A percentile compares a stretch with the other conserved stretches of the same genome.
Conservation (phyloP, 2,329 filamentous ascomycete genomes). For the Aureobasidium sp. region DNA sequence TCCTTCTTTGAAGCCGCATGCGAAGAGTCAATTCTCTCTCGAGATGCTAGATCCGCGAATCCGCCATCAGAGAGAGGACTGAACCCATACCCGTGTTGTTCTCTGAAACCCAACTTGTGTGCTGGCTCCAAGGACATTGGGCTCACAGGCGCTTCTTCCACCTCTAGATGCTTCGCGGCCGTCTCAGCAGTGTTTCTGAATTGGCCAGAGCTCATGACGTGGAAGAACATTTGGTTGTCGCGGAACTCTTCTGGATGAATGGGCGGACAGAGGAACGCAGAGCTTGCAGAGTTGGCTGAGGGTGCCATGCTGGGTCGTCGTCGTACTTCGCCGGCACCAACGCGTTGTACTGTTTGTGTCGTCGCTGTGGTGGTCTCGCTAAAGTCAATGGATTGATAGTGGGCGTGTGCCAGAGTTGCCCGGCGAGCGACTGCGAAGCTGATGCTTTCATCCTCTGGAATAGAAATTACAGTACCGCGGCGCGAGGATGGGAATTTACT, state of each 20-base stretch:
- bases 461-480: neutral
- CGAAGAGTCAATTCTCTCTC: neutral
- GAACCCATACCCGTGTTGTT: neutral
- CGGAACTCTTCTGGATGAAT: neutral
- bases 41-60: neutral
- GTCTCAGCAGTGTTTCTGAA: conserved; percentile 1
- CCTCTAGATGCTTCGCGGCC: neutral
- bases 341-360: neutral
- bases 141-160: conserved; percentile 1
- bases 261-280: conserved; percentile 3
- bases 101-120: neutral
- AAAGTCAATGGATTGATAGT: neutral
- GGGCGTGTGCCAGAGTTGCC: neutral
- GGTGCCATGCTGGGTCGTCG: conserved; percentile 7
- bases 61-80: neutral
- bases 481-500: neutral
- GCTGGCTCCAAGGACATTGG: neutral
- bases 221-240: conserved; percentile 1
- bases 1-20: neutral
- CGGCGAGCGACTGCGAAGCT: neutral
- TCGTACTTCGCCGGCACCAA: neutral
- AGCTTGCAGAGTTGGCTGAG: neutral
- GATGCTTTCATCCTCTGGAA: neutral
- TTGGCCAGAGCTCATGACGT: conserved; percentile 9
- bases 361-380: neutral